Base-by-base conservation (phyloP, 2,329 filamentous ascomycete species). In the Neonectria coccinea region DNA sequence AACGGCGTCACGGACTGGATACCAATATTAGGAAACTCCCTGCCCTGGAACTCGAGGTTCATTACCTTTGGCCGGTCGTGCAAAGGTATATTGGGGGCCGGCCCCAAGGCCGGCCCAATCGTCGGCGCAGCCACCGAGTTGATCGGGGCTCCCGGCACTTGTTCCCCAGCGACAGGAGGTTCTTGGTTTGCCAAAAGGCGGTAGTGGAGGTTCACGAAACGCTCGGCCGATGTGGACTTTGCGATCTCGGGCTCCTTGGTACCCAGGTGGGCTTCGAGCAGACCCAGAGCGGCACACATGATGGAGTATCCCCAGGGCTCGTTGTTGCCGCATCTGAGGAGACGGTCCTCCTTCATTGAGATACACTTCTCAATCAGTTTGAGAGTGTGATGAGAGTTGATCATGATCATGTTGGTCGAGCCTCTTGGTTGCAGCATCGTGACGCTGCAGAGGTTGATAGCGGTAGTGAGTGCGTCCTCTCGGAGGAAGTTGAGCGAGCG, bases 291-390 rank as follows among this genome's bases (percentile, higher is more conserved):
- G 3, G 86, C 85, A 68, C 86, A 89, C 84, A 89, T 87, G 73
- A 88, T 88, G 59, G 84, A 86, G 74, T 89, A 88, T 18, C 86
- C 86, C 87, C 87, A 89, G 0, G 87, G 87, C 72, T 89, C 87
- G 70, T 88, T 87, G 77, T 89, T 89, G 16, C 87, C 87, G 66
- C 86, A 88, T n/a, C 86, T 80, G 25, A 89, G 75, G 8, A 89
- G 82, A 1, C 86, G 83, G 68, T 89, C 86, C 70, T 89, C 86
- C 73, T 88, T 88, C 81, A 89, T 85, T 51, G 78, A 77, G 41
- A 89, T 82, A 65, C 87, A 89, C 73, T 86, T 88, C 72, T 89
- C 86, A 11, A 89, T 83, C n/a, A 89, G 79, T 75, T 84, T 83
- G 66, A 89, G 81, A 1, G 86, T 89, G 76, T 89, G 86, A 62